phyloP scores from a whole-genome alignment of 2,329 filamentous ascomycete species.

The Stagonosporopsis chrysanthemi region DNA sequence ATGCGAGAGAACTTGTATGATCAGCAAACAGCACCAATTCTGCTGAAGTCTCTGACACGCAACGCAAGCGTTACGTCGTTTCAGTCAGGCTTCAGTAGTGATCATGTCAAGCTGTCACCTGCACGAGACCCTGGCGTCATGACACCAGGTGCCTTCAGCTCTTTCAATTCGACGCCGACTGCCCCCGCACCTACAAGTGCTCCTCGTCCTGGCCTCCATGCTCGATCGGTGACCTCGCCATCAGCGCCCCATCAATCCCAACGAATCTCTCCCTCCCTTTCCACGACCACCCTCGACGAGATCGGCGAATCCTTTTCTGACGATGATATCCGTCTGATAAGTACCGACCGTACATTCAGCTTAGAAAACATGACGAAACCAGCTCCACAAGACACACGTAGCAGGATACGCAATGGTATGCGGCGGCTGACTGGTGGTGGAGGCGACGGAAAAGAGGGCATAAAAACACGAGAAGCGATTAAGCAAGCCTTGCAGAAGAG shows the following conservation, averaged over 20 bases:
- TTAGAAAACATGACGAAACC: constrained; percentile 65
- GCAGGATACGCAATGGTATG: constrained; percentile 62
- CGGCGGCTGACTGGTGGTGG: constrained; percentile 67
- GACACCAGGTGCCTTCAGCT: constrained; percentile 65
- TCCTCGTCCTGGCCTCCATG: constrained; percentile 72
- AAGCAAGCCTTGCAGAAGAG: constrained; percentile 50
- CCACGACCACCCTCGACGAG: constrained; percentile 79
- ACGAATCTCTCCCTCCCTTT: constrained; percentile 58
- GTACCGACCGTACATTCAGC: constrained; percentile 37
- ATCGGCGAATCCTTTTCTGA: constrained; percentile 79
- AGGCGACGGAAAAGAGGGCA: constrained; percentile 50
- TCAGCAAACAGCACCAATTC: constrained; percentile 87
- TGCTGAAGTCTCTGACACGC: constrained; percentile 79
- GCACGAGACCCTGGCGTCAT: constrained; percentile 60
- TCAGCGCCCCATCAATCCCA: constrained; percentile 58
- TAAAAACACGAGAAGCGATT: constrained; percentile 48
- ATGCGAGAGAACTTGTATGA: constrained; percentile 82
- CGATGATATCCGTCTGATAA: constrained; percentile 61
- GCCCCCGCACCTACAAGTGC: constrained; percentile 24
- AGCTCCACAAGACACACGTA: constrained; percentile 61
- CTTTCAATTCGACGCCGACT: constrained; percentile 37
- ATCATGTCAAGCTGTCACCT: constrained; percentile 66
- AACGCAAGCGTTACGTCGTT: constrained; percentile 79
- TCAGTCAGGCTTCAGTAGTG: constrained; percentile 81
- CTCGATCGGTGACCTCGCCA: constrained; percentile 85